These are phyloP conservation scores for Tricholomella constricta DNA, from an alignment of 768 basidiomycete species.

Conservation along the genomic window DNA sequence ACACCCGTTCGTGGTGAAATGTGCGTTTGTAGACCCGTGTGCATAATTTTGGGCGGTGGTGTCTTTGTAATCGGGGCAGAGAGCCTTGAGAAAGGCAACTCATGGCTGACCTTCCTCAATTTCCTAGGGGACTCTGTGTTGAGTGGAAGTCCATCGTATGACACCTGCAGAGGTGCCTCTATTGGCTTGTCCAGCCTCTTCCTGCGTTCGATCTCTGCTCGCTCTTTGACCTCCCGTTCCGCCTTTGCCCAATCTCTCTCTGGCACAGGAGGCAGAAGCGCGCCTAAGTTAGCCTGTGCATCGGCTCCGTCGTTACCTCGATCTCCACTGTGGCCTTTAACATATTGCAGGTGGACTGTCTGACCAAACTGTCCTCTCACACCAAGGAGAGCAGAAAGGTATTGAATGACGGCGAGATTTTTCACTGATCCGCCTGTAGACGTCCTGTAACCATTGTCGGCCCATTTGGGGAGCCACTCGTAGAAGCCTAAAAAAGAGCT, in stretches of 20 bases:
- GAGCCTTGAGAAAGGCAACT: constrained; percentile 7
- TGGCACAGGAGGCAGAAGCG: constrained; percentile 32
- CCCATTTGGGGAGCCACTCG: constrained; percentile 73
- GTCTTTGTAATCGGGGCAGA: not conserved
- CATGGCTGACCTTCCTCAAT: constrained; percentile 14
- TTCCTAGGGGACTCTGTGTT: constrained; percentile 9
- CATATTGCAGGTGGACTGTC: constrained; percentile 63
- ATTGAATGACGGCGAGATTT: constrained; percentile 72
- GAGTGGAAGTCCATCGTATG: not conserved
- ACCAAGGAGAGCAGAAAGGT: constrained; percentile 63
- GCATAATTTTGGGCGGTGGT: not conserved
- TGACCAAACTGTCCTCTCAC: constrained; percentile 53
- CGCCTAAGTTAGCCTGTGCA: constrained; percentile 62
- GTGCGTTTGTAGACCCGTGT: not conserved
- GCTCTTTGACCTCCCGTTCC: constrained; percentile 21
- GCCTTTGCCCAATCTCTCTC: constrained; percentile 66
- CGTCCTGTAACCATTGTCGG: constrained; percentile 49
- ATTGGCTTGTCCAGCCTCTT: not conserved
- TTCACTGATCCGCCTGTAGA: constrained; percentile 59
- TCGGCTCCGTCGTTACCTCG: constrained; percentile 91
- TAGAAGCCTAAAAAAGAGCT: constrained; percentile 56
- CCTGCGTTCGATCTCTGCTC: constrained; percentile 5
- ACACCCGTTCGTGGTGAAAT: too few species aligned
- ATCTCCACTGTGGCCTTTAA: constrained; percentile 77
- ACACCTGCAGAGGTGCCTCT: not conserved